Conservation (phyloP, 2,329 filamentous ascomycete species). For the Ophiostoma triangulosporum region DNA sequence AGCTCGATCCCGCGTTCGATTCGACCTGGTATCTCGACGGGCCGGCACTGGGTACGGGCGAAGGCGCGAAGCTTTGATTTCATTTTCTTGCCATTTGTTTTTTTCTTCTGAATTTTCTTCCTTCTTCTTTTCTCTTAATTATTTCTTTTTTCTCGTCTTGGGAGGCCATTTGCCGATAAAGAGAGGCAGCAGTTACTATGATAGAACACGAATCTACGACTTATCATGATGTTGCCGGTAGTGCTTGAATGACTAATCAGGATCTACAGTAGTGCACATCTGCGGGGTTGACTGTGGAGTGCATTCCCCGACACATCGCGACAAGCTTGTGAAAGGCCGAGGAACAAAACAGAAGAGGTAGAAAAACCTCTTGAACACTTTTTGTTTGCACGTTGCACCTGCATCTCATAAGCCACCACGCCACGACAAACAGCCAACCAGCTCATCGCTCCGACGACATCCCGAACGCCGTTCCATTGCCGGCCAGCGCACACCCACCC, state of each 20-base stretch:
- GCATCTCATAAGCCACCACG: no score
- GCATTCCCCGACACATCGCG: not conserved
- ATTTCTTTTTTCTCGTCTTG: not conserved
- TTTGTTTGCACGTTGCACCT: no score
- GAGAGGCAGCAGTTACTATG: not conserved
- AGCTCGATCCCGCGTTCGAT: slow-evolving; percentile 20
- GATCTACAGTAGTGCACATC: not conserved
- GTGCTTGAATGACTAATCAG: not conserved
- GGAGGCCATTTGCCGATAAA: not conserved
- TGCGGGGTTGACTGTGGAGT: slow-evolving; percentile 2
- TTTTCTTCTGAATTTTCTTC: not conserved
- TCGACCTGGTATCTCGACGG: slow-evolving; percentile 4
- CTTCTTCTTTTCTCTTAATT: not conserved
- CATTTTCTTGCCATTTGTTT: not conserved
- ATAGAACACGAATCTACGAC: not conserved
- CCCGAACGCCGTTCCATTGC: not conserved
- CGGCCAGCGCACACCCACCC: not conserved
- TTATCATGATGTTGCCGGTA: not conserved
- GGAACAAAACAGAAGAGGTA: not conserved
- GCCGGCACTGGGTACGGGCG: not conserved
- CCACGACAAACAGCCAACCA: not conserved
- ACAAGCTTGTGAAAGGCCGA: slow-evolving; percentile 10
- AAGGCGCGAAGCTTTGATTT: not conserved
- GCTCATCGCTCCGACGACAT: not conserved
- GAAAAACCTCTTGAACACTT: no score